Evolutionary conservation across 2,329 filamentous ascomycete species (phyloP).

Genomic region (Rutstroemia sp.): DNA sequence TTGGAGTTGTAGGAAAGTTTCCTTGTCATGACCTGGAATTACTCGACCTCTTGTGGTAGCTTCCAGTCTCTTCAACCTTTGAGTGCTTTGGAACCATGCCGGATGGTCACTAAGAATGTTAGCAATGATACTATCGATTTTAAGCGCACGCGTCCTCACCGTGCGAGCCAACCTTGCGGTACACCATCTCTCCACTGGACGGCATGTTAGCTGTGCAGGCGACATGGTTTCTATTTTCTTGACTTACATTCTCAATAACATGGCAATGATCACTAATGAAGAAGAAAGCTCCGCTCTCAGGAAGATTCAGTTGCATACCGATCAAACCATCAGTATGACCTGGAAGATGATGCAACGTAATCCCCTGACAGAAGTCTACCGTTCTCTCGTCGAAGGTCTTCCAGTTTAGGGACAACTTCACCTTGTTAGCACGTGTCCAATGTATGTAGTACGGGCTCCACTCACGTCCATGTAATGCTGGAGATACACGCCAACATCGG

Average conservation of each 20-base stretch:
- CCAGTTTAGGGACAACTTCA: conserved; percentile 35
- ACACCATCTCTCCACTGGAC: conserved; percentile 23
- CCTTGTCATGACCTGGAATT: conserved; percentile 25
- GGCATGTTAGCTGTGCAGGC: background rate
- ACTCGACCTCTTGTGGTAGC: conserved; percentile 23
- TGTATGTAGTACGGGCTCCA: too few relatives aligned
- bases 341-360: conserved; percentile 27
- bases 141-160: conserved; percentile 5
- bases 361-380: conserved; percentile 34
- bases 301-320: conserved; percentile 30
- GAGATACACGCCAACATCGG: conserved; percentile 35
- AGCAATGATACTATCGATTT: too few relatives aligned
- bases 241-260: conserved; percentile 27
- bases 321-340: conserved; percentile 26
- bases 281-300: conserved; percentile 28
- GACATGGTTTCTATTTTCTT: background rate
- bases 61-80: conserved; percentile 27
- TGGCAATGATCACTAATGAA: conserved; percentile 31
- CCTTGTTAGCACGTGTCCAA: background rate
- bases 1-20: conserved; percentile 23
- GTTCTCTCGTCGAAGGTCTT: conserved; percentile 34
- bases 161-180: conserved; percentile 31
- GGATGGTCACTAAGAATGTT: conserved; percentile 24
- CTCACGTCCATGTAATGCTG: conserved; percentile 27
- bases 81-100: conserved; percentile 29